A percentile compares a stretch with the other conserved stretches of the same genome.
Conservation (phyloP, 2,329 filamentous ascomycete species). For the Neofusicoccum sp. region DNA sequence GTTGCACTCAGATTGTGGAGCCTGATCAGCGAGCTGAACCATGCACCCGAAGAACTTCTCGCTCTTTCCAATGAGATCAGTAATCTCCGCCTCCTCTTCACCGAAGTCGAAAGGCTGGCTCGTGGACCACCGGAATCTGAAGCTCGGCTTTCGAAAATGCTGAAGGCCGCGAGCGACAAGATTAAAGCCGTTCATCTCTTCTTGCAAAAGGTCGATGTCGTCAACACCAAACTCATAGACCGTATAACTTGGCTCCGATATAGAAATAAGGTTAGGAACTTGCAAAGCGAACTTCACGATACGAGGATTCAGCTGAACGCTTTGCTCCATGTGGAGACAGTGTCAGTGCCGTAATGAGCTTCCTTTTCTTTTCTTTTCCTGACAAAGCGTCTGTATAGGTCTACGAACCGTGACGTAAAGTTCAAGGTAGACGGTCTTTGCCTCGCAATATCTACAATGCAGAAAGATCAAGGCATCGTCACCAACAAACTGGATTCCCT, state of each 20-base stretch:
- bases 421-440: too few species aligned
- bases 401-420: background rate
- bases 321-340: background rate
- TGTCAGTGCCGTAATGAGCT: background rate
- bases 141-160: background rate
- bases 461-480: too few species aligned
- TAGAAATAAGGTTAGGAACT: background rate
- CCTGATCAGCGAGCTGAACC: background rate
- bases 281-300: background rate
- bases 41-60: slow-evolving; percentile 1
- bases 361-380: background rate
- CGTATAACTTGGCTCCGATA: background rate
- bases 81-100: background rate
- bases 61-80: slow-evolving; percentile 4
- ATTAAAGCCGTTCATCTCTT: background rate
- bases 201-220: background rate
- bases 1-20: background rate
- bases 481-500: too few species aligned
- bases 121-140: background rate
- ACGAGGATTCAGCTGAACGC: background rate
- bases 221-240: background rate
- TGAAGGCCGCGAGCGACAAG: background rate
- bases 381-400: background rate
- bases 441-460: too few species aligned
- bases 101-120: background rate